Conservation (phyloP, 768 basidiomycete species). For the Pisolithus microcarpus region DNA sequence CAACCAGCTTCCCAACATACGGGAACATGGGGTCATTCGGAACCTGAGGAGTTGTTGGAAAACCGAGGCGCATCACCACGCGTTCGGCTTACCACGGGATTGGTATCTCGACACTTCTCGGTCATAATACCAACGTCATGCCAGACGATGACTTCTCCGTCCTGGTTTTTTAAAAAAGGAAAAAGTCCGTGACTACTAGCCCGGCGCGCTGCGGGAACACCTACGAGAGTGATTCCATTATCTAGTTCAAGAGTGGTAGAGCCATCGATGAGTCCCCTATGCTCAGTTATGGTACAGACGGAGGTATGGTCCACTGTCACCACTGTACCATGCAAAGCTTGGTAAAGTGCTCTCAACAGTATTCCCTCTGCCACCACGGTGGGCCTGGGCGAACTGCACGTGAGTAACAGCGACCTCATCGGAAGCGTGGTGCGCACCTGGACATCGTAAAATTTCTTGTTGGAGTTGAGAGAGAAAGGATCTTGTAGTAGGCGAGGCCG, state of each 20-base stretch:
- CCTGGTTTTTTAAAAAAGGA: conserved; percentile 32
- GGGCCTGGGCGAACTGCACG: conserved; percentile 40
- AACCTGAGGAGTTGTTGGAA: conserved; percentile 30
- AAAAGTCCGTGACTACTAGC: not conserved
- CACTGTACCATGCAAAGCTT: conserved; percentile 63
- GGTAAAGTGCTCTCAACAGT: conserved; percentile 67
- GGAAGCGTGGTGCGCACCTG: conserved; percentile 31
- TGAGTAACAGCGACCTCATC: conserved; percentile 6
- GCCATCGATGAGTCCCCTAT: conserved; percentile 68
- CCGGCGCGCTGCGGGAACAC: conserved; percentile 1
- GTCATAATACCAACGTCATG: conserved; percentile 63
- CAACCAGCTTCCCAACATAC: conserved; percentile 70
- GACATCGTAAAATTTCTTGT: conserved; percentile 38
- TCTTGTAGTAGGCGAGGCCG: conserved; percentile 25
- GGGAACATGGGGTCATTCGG: conserved; percentile 56
- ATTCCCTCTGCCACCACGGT: conserved; percentile 72
- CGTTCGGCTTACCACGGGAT: conserved; percentile 44
- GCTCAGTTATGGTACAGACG: conserved; percentile 4
- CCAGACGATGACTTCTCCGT: conserved; percentile 73
- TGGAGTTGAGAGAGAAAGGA: conserved; percentile 11
- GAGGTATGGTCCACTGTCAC: conserved; percentile 6
- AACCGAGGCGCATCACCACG: not conserved
- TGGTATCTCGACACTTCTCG: conserved; percentile 64
- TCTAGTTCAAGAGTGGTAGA: conserved; percentile 74
- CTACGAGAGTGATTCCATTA: conserved; percentile 66